Conservation (phyloP, 202 grass and related monocot species). For the Eragrostis tef region DNA sequence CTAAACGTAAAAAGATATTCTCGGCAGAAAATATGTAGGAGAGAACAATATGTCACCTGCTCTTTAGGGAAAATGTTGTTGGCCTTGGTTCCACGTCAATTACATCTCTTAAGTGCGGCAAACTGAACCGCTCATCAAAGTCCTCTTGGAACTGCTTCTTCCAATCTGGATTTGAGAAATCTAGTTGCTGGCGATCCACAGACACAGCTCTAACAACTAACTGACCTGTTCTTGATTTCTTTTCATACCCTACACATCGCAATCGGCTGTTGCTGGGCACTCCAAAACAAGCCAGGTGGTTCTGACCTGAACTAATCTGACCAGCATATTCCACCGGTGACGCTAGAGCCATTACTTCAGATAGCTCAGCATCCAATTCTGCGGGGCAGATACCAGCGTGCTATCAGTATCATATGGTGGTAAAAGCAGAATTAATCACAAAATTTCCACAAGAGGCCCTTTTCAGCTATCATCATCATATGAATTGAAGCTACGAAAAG, state of each 20-base stretch:
- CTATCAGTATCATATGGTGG: slow-evolving; percentile 34
- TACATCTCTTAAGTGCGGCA: slow-evolving; percentile 84
- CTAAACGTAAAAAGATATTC: slow-evolving; percentile 2
- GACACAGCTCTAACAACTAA: slow-evolving; percentile 52
- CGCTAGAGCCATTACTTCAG: slow-evolving; percentile 58
- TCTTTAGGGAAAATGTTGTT: slow-evolving; percentile 90
- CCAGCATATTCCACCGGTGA: slow-evolving; percentile 48
- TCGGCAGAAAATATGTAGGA: not conserved
- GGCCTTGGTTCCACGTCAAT: slow-evolving; percentile 71
- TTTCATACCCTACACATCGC: slow-evolving; percentile 7
- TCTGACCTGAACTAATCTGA: slow-evolving; percentile 35
- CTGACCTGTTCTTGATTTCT: slow-evolving; percentile 33
- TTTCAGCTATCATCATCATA: not conserved
- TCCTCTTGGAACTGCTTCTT: slow-evolving; percentile 85
- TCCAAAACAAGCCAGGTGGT: slow-evolving; percentile 4
- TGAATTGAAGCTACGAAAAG: not conserved
- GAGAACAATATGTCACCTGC: slow-evolving; percentile 52
- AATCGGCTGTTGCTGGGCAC: slow-evolving; percentile 22
- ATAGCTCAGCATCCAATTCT: slow-evolving; percentile 41
- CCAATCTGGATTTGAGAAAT: slow-evolving; percentile 73
- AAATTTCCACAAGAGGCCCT: not conserved
- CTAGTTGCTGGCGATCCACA: slow-evolving; percentile 47
- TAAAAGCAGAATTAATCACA: not conserved
- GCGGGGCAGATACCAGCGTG: slow-evolving; percentile 34
- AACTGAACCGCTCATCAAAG: slow-evolving; percentile 71